Base-by-base conservation (phyloP, 257 asterid genomes). In the Scutellaria barbata region DNA sequence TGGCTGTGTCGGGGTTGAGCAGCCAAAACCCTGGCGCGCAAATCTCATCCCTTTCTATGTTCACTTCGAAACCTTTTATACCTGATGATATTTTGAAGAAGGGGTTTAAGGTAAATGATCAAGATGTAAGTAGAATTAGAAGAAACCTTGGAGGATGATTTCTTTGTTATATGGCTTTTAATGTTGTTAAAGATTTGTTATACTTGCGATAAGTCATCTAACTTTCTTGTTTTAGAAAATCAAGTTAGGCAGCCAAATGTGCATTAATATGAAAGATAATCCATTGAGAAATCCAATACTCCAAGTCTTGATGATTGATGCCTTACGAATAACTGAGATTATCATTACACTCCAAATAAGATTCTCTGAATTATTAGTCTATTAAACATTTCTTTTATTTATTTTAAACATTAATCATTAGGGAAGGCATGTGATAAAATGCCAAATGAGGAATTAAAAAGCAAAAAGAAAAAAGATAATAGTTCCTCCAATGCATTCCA, bases 1-100 rank as follows among this genome's bases (percentile, higher is more conserved):
- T 82, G 0, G 77, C 72, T 0, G 6, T 90, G 53, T 80, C 87
- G 0, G 95, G 90, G 5, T 18, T 88, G 33, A 88, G 69, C 37
- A 90, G 94, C 79, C 96, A 88, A 10, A 87, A 88, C 25, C 88
- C 89, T 0, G 94, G 90, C 0, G 72, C 85, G 0, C 89, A 85
- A 73, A 57, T 84, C 10, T 62, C 87, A 0, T 85, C 90, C 0
- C 7, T 56, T 0, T 76, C 87, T 7, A 13, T 85, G 0, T 80
- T 88, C 25, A 33, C 67, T 0, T 69, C 86, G 0, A 41, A 57
- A 1, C 89, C 84, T 5, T 8, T 53, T 0, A 42, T 85, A 3
- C 80, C 86, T 0, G 84, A 82, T 7, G 83, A 80, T 55, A 80
- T 90, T 18, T 54, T 79, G 71, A 58, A 77, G 63, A 84, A 81